phyloP scores from a whole-genome alignment of 2,329 filamentous ascomycete species.

The Chaetomium strumarium region DNA sequence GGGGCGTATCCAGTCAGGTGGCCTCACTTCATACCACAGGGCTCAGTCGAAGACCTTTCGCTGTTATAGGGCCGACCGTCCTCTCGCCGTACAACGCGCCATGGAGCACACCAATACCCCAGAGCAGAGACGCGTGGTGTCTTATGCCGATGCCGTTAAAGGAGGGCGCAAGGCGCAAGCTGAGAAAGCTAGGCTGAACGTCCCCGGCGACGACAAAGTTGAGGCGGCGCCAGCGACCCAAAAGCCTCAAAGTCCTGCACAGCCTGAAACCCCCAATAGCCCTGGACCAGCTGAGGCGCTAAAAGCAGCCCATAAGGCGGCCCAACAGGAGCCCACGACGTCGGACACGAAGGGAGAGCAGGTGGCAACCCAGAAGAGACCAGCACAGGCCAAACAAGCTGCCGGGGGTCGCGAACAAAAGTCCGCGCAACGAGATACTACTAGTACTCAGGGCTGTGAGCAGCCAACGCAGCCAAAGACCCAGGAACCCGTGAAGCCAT shows the following conservation, averaged over 20 bases:
- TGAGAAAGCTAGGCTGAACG: not conserved
- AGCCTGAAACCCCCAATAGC: no score
- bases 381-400: not conserved
- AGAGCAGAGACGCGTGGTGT: not conserved
- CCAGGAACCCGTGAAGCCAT: not conserved
- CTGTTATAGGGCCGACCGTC: no score
- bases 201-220: no score
- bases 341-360: not conserved
- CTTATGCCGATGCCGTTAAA: conserved; percentile 16
- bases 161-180: conserved; percentile 9
- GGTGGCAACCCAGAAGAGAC: not conserved
- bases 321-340: not conserved
- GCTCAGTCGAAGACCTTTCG: no score
- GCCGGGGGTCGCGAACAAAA: not conserved
- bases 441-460: no score
- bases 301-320: not conserved
- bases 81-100: no score
- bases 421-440: no score
- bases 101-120: not conserved
- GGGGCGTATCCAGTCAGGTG: no score
- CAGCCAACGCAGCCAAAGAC: not conserved
- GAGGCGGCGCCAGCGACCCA: not conserved
- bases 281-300: not conserved
- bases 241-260: not conserved
- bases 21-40: no score